Evolutionary conservation across 192 early-diverging fungal genomes (phyloP).

Genomic region (Backusella tarrabulga): DNA sequence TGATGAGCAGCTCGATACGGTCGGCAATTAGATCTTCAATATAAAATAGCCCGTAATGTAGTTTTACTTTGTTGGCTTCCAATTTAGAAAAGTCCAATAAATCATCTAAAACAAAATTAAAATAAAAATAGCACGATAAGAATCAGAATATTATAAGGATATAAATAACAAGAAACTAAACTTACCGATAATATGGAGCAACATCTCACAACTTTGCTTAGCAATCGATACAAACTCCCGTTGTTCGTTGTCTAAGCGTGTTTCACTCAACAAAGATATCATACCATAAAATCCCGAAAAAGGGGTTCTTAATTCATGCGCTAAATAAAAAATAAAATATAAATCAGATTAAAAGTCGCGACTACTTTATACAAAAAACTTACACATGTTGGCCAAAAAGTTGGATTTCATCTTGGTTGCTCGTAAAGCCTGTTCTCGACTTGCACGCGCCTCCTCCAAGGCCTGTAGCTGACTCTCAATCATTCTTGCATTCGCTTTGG

Average conservation of each 20-base stretch:
- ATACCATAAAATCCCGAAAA: constrained; percentile 49
- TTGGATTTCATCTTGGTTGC: constrained; percentile 46
- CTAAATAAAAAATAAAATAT: neutral
- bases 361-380: neutral
- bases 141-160: neutral
- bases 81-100: constrained; percentile 47
- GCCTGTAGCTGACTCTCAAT: constrained; percentile 23
- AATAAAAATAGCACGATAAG: neutral
- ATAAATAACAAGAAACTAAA: neutral
- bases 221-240: constrained; percentile 51
- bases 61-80: constrained; percentile 46
- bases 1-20: constrained; percentile 56
- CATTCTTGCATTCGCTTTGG: constrained; percentile 17
- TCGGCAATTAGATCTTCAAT: constrained; percentile 46
- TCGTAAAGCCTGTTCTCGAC: constrained; percentile 38
- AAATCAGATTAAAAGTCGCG: neutral
- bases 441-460: constrained; percentile 20
- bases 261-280: constrained; percentile 44
- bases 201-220: constrained; percentile 50
- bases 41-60: constrained; percentile 39
- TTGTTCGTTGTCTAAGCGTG: constrained; percentile 43
- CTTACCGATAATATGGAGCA: constrained; percentile 45
- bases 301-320: constrained; percentile 35
- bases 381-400: constrained; percentile 52
- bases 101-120: constrained; percentile 32